These are phyloP conservation scores for Physcomitrellopsis africana DNA, from an alignment of 225 moss, liverwort and hornwort genomes.

Conservation along the genomic window DNA sequence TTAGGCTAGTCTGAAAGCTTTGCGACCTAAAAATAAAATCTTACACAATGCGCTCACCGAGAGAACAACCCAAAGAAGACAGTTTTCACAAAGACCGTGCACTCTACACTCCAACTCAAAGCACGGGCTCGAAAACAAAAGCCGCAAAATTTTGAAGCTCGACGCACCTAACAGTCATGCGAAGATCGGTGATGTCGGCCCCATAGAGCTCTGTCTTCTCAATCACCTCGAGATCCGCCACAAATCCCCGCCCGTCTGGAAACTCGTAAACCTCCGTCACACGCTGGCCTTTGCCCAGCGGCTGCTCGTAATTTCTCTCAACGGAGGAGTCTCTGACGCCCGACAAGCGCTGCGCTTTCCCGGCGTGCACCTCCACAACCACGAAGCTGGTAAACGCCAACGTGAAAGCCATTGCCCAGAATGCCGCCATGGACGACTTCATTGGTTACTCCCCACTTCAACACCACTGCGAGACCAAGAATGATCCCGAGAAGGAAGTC, in stretches of 20 bases:
- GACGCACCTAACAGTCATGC: conserved; percentile 31
- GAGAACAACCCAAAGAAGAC: too few relatives aligned
- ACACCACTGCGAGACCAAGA: neutral
- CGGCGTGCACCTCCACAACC: neutral
- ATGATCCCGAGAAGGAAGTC: neutral
- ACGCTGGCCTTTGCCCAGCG: conserved; percentile 27
- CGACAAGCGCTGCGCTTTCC: neutral
- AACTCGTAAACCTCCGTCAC: conserved; percentile 27
- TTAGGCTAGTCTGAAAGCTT: too few relatives aligned
- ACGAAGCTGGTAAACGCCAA: neutral
- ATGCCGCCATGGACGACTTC: neutral
- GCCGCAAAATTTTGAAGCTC: too few relatives aligned
- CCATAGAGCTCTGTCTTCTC: conserved; percentile 21
- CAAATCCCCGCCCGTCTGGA: conserved; percentile 28
- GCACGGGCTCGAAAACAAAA: too few relatives aligned
- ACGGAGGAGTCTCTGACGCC: too few relatives aligned
- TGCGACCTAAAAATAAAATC: too few relatives aligned
- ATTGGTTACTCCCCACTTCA: neutral
- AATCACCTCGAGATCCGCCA: conserved; percentile 30
- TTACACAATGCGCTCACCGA: too few relatives aligned
- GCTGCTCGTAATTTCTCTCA: neutral
- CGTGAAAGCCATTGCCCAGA: too few relatives aligned
- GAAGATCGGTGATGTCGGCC: neutral
- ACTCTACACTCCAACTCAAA: too few relatives aligned
- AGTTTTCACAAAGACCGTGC: too few relatives aligned